A percentile compares a stretch with the other conserved stretches of the same genome.
These are phyloP conservation scores for Zychaea mexicana DNA, from an alignment of 371 early-diverging fungal genomes.

Conservation along the genomic window DNA sequence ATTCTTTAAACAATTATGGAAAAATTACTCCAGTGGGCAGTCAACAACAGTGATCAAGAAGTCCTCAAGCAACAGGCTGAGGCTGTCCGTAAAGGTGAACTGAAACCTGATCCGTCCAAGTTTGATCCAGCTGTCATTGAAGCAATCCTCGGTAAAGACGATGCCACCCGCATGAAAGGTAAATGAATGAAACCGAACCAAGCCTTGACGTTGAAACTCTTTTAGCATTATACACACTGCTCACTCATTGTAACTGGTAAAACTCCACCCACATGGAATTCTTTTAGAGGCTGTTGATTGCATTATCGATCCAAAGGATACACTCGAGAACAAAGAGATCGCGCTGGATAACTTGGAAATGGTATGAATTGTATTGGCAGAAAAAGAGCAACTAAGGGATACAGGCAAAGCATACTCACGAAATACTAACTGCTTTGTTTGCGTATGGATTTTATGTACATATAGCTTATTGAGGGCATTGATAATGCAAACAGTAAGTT, in stretches of 20 bases:
- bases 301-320: conserved; percentile 57
- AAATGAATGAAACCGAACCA: no score
- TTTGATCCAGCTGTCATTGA: conserved; percentile 86
- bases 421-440: not conserved
- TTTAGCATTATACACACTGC: no score
- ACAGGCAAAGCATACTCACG: not conserved
- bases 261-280: no score
- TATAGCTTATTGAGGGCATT: conserved; percentile 85
- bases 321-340: conserved; percentile 69
- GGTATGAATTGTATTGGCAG: conserved; percentile 34
- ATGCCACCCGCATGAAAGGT: conserved; percentile 85
- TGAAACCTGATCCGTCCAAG: conserved; percentile 35
- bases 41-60: conserved; percentile 76
- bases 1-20: conserved; percentile 48
- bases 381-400: not conserved
- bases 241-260: no score
- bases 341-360: conserved; percentile 94
- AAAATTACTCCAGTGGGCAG: conserved; percentile 87
- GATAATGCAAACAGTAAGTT: conserved; percentile 89
- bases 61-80: conserved; percentile 68
- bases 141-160: conserved; percentile 90
- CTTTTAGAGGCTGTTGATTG: conserved; percentile 66
- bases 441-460: not conserved
- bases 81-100: conserved; percentile 42
- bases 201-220: no score